phyloP scores from a whole-genome alignment of 2,329 filamentous ascomycete species.

The Ceratocystis destructans region DNA sequence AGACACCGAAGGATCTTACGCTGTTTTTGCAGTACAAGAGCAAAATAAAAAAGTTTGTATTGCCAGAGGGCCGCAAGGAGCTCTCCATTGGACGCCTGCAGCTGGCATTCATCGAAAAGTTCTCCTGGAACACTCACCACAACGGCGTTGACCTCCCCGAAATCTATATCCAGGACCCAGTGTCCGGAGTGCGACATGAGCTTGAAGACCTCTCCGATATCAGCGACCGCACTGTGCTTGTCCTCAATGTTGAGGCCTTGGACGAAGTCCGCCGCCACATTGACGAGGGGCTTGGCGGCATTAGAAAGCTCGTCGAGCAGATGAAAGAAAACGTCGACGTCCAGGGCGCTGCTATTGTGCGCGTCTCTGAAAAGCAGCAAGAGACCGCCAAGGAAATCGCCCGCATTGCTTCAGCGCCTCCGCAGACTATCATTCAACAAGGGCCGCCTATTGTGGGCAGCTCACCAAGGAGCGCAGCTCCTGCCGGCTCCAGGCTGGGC shows the following conservation, averaged over 20 bases:
- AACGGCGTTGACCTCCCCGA: slow-evolving; percentile 88
- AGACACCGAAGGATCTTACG: slow-evolving; percentile 70
- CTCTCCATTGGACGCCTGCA: slow-evolving; percentile 80
- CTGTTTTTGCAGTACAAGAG: slow-evolving; percentile 93
- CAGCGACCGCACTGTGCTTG: slow-evolving; percentile 89
- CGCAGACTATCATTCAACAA: slow-evolving; percentile 25
- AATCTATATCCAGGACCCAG: slow-evolving; percentile 92
- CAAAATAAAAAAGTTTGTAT: slow-evolving; percentile 89
- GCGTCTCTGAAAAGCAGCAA: slow-evolving; percentile 80
- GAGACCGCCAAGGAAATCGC: slow-evolving; percentile 82
- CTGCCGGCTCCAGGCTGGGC: slow-evolving; percentile 34
- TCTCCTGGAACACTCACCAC: slow-evolving; percentile 95
- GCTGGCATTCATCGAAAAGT: slow-evolving; percentile 96
- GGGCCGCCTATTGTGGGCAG: slow-evolving; percentile 28
- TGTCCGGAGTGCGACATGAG: slow-evolving; percentile 94
- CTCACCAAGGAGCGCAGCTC: slow-evolving; percentile 24
- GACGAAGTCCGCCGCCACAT: slow-evolving; percentile 96
- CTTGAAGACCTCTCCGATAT: slow-evolving; percentile 85
- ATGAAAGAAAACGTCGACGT: slow-evolving; percentile 73
- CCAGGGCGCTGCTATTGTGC: slow-evolving; percentile 67
- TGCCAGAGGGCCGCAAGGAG: slow-evolving; percentile 70
- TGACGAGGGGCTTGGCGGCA: slow-evolving; percentile 71
- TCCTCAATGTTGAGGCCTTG: slow-evolving; percentile 79
- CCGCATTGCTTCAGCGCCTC: slow-evolving; percentile 36
- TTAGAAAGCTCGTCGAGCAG: slow-evolving; percentile 72